Conservation (phyloP, 2,329 filamentous ascomycete species). For the Ciborinia camelliae region DNA sequence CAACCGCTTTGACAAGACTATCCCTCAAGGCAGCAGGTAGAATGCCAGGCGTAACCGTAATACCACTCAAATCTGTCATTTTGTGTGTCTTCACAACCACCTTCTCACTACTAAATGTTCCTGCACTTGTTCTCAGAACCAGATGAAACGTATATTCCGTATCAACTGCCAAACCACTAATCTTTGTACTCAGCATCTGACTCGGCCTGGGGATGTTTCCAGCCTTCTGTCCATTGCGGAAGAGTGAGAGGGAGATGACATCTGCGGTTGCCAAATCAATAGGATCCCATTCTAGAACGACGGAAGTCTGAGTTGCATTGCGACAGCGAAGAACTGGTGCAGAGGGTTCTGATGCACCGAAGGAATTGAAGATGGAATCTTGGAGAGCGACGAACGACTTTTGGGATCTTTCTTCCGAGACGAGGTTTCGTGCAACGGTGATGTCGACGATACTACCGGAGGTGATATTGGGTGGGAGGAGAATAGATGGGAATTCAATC, state of each 20-base stretch:
- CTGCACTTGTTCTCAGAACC: conserved; percentile 84
- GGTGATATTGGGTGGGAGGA: conserved; percentile 90
- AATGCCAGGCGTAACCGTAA: conserved; percentile 89
- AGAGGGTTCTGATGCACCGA: conserved; percentile 74
- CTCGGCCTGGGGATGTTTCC: conserved; percentile 86
- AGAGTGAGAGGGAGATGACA: conserved; percentile 82
- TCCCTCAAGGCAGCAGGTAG: conserved; percentile 72
- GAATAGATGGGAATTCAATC: conserved; percentile 98
- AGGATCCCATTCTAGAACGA: conserved; percentile 97
- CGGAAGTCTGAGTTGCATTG: conserved; percentile 97
- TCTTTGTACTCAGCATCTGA: conserved; percentile 92
- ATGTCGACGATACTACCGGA: conserved; percentile 98
- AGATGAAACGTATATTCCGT: conserved; percentile 95
- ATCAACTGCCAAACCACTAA: conserved; percentile 92
- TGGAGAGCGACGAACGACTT: conserved; percentile 81
- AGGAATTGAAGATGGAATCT: conserved; percentile 79
- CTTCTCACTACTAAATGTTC: conserved; percentile 79
- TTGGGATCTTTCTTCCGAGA: conserved; percentile 71
- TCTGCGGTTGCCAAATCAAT: conserved; percentile 90
- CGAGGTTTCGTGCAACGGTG: conserved; percentile 81
- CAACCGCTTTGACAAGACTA: conserved; percentile 69
- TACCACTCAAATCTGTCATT: conserved; percentile 95
- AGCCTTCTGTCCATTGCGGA: conserved; percentile 94
- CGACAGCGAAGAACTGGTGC: conserved; percentile 81
- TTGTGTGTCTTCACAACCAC: conserved; percentile 89